These are phyloP conservation scores for Aureobasidium vineae DNA, from an alignment of 2,329 filamentous ascomycete species.

Conservation along the genomic window DNA sequence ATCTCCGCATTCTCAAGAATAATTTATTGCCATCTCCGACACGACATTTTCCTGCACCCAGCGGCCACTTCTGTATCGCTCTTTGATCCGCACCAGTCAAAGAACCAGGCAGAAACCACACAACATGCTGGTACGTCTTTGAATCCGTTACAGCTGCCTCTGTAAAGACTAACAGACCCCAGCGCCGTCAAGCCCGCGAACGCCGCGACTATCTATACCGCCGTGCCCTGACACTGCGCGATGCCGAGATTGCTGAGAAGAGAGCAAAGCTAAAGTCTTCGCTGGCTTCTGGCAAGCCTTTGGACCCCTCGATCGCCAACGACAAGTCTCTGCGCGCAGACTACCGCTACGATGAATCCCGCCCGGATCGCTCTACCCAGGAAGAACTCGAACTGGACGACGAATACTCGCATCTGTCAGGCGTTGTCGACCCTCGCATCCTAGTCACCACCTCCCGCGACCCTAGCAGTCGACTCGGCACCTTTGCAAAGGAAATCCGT, in stretches of 20 bases:
- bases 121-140: constrained; percentile 13
- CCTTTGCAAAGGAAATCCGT: constrained; percentile 90
- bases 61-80: constrained; percentile 7
- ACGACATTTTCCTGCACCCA: not conserved
- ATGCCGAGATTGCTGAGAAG: constrained; percentile 92
- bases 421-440: constrained; percentile 82
- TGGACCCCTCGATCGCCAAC: constrained; percentile 78
- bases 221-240: constrained; percentile 78
- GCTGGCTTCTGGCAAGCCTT: constrained; percentile 81
- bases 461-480: constrained; percentile 77
- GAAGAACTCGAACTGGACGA: constrained; percentile 77
- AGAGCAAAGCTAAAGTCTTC: constrained; percentile 81
- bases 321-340: constrained; percentile 82
- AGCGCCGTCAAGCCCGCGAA: constrained; percentile 70
- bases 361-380: constrained; percentile 63
- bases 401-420: constrained; percentile 88
- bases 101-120: not conserved
- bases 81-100: constrained; percentile 11
- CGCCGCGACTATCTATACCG: constrained; percentile 88
- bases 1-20: constrained; percentile 19
- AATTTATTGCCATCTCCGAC: constrained; percentile 22
- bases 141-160: not conserved
- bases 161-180: not conserved
- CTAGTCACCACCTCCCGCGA: constrained; percentile 89
- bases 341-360: constrained; percentile 89